Evolutionary conservation across 2,329 filamentous ascomycete genomes (phyloP), one percentile per base, ranked within the genome.

Genomic region (Hortaea werneckii): DNA sequence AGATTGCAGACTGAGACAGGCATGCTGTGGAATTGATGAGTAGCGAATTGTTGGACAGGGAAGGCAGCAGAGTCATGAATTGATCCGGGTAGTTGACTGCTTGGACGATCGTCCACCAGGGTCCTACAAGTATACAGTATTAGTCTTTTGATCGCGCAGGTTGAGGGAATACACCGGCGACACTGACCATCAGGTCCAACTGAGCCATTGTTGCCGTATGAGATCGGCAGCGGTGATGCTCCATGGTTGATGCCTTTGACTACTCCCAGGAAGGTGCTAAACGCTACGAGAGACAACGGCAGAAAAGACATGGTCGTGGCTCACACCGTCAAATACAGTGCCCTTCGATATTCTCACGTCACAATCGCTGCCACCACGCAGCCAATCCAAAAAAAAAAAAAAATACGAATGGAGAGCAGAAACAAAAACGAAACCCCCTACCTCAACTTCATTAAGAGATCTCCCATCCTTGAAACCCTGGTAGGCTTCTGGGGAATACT

Each of bases 111-210:
- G 39, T 38, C 37, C 48, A 49, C 49, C 49, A 51, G 1, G 49
- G 49, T 4, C 49, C 49, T 50, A 41, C 28, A 30, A 37, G 30
- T 29, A n/a, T 39, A 3, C 7, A 10, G 5, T 10, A 10, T 10
- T 6, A 10, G 9, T 26, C 37, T n/a, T 2, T 39, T 20, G 8
- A 13, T 26, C n/a, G 38, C 37, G 38, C 29, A 42, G 43, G 40
- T 13, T 46, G 7, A 29, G 41, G 11, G 8, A 13, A 12, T 3
- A 2, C 20, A 9, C 12, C 7, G 6, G 34, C 10, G 41, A 44
- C n/a, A 41, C 48, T 34, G 38, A 50, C 48, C 48, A 37, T 50
- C 48, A 37, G 48, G 48, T 37, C 48, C 48, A 9, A 50, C 44
- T 13, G 45, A 47, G 10, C 34, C 38, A 13, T 39, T 47, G 41